These are phyloP conservation scores for Fusarium annulatum DNA, from an alignment of 2,329 filamentous ascomycete species.

Conservation along the genomic window DNA sequence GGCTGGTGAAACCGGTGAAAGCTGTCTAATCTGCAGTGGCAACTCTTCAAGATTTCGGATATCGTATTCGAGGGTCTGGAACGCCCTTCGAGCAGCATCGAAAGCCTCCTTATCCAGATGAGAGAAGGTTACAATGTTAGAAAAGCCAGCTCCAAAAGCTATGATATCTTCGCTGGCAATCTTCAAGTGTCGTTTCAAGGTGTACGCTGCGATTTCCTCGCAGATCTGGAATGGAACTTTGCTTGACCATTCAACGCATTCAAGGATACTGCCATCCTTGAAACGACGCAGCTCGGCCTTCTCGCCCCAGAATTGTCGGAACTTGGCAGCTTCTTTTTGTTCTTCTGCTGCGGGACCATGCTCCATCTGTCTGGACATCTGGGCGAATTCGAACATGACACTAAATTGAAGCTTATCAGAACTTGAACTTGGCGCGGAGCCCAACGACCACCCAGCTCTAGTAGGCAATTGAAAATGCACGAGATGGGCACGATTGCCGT, in stretches of 20 bases:
- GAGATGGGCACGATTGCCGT: slow-evolving; percentile 78
- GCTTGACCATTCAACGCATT: slow-evolving; percentile 88
- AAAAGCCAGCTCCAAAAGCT: slow-evolving; percentile 63
- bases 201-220: slow-evolving; percentile 81
- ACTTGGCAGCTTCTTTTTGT: slow-evolving; percentile 82
- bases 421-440: slow-evolving; percentile 29
- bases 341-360: slow-evolving; percentile 89
- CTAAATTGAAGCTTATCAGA: slow-evolving; percentile 67
- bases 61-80: slow-evolving; percentile 78
- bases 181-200: slow-evolving; percentile 76
- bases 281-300: slow-evolving; percentile 94
- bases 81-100: slow-evolving; percentile 74
- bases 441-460: slow-evolving; percentile 47
- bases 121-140: slow-evolving; percentile 59
- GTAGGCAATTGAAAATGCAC: slow-evolving; percentile 66
- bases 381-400: slow-evolving; percentile 77
- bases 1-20: slow-evolving; percentile 77
- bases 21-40: slow-evolving; percentile 85
- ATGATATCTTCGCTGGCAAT: slow-evolving; percentile 64
- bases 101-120: slow-evolving; percentile 69
- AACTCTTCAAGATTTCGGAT: slow-evolving; percentile 83
- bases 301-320: slow-evolving; percentile 93
- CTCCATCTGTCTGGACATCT: slow-evolving; percentile 82
- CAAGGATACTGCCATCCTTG: slow-evolving; percentile 92
- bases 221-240: slow-evolving; percentile 73